Base-by-base conservation (phyloP, 148 eudicot genomes). In the Mesembryanthemum crystallinum region DNA sequence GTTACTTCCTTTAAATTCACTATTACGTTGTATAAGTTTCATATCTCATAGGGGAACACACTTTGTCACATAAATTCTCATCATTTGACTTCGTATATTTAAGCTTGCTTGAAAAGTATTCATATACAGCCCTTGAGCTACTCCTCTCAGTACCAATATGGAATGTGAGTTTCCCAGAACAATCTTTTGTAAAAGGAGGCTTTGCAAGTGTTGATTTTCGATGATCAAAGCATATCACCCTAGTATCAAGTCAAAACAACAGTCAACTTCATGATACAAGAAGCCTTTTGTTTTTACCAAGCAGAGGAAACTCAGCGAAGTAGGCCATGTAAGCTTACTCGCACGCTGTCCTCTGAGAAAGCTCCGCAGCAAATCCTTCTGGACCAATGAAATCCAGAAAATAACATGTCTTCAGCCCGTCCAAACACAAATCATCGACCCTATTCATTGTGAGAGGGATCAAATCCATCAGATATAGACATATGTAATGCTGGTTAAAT, bases 341-440 rank as follows among this genome's bases (percentile, higher is more conserved):
- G 90, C 90, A 86, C 17, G 82, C 77, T 39, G 87, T 84, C 77
- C 79, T 81, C 67, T 54, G 80, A 0, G 89, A 85, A 81, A 94
- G 90, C 78, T 90, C 85, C 55, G 60, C 39, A 28, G 86, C 88
- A 78, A 92, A 92, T 51, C 89, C 91, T 72, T 73, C 74, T 3
- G 92, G 97, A 68, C 97, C 98, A 67, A 91, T 72, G 84, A 91
- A 91, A 84, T 94, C 97, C 20, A 94, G 90, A 76, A 94, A 83
- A 83, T 89, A 91, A 83, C 97, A 94, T 73, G 82, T 85, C 84
- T 86, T 69, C 71, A 94, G 79, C 45, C 92, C 97, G 69, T 87
- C 89, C 73, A 79, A 71, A 79, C 89, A 86, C 70, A 91, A 73
- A 83, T 94, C 98, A 39, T 87, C 87, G 43, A 87, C 87, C 85